These are phyloP conservation scores for Cryphonectria radicalis DNA, from an alignment of 2,329 filamentous ascomycete species.

Conservation along the genomic window DNA sequence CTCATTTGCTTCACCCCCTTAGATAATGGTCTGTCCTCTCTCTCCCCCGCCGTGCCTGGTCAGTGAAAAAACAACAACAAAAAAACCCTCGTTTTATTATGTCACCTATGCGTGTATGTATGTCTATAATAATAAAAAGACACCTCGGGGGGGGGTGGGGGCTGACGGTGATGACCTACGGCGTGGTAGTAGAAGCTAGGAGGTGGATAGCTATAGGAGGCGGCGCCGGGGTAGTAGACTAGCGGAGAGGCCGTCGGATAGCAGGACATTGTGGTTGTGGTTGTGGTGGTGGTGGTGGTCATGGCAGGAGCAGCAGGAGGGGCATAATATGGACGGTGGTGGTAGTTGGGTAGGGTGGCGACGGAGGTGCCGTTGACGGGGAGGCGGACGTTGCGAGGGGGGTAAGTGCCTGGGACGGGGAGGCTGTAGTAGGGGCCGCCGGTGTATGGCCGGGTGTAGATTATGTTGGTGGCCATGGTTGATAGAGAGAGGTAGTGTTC, in stretches of 20 bases:
- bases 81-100: too few relatives aligned
- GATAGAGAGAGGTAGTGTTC: background rate
- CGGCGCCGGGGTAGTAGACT: background rate
- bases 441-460: constrained; percentile 12
- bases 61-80: background rate
- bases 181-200: constrained; percentile 21
- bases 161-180: background rate
- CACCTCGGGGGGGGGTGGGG: background rate
- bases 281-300: background rate
- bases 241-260: background rate
- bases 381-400: background rate
- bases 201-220: background rate
- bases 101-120: background rate
- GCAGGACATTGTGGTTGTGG: background rate
- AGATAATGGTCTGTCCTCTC: constrained; percentile 5
- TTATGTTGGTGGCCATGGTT: constrained; percentile 4
- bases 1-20: background rate
- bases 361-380: constrained; percentile 22
- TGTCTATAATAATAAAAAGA: too few relatives aligned
- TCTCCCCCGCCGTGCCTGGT: background rate
- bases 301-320: background rate
- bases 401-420: constrained; percentile 13
- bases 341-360: constrained; percentile 1
- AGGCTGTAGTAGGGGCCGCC: constrained; percentile 18
- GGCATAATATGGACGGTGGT: background rate